Evolutionary conservation across 352 stramenopile species (phyloP), one percentile per base, ranked within the genome.

Genomic region (Phytophthora sansomeana): DNA sequence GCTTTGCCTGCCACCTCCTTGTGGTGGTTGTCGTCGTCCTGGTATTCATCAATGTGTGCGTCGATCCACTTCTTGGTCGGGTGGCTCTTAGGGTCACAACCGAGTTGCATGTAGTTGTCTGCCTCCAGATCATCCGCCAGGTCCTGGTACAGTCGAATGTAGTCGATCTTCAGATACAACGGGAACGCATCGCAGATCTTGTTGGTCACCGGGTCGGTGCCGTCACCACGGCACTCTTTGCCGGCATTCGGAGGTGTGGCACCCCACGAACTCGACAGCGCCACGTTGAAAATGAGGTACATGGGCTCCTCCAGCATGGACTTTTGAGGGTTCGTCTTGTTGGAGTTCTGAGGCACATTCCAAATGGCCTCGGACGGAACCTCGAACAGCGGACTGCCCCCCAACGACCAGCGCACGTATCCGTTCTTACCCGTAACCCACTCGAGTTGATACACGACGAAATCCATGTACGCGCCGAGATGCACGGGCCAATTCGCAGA

Each of bases 211-310:
- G 58, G 14, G 28, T 87, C 63, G 0, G 32, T 71, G 13, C 80
- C 78, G 17, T 91, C 76, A 8, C 84, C 82, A 14, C 85, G 85
- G 33, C 82, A 94, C 13, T 63, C 39, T 14, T 73, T 64, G 4
- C 80, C 70, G 0, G 72, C 50, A 42, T 92, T 91, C 0, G 81
- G 80, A 7, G 83, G 85, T 2, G 56, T 81, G 0, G 78, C 56
- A 54, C 80, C 92, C 96, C 96, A 98, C 35, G 90, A 83, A n/a
- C 75, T 82, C n/a, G 90, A 97, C 8, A 99, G 74, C 6, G 94
- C 93, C 5, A 97, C 97, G 80, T 98, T 98, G 38, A 98, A 72
- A 35, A 98, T 87, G 21, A 98, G 58, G 59, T 94, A 98, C 78
- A 96, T 92, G 0, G 96, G 95, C 59, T 99, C 96, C 39, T 94